Evolutionary conservation across 2,329 filamentous ascomycete species (phyloP), one percentile per base, ranked within the genome.

Genomic region (Phialemoniopsis sp.): DNA sequence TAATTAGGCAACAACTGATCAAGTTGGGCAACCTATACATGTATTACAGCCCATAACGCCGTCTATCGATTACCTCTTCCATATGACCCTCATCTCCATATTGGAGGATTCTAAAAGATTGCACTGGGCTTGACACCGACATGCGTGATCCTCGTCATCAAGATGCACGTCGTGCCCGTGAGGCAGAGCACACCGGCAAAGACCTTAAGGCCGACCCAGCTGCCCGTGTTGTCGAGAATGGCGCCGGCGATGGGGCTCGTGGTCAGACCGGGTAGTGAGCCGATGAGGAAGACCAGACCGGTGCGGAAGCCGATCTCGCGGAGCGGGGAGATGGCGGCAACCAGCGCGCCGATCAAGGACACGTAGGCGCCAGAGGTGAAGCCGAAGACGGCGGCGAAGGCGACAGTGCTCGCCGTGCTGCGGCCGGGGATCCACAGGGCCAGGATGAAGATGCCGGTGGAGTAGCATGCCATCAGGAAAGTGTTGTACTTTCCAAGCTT

Each of bases 271-370:
- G 70, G 72, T 18, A 80, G 53, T 13, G 68, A 64, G n/a, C 70
- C 57, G 12, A 73, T 55, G 13, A 68, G 67, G 50, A 78, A 79
- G 36, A 72, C 60, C 0, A 68, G 64, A 1, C 77, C 78, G 3
- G 67, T 73, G 7, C 76, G 64, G 10, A 74, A 66, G 2, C 78
- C 78, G 8, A 81, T 71, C 49, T 78, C 66, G 3, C 64, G 57
- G 39, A 75, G 60, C 28, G 76, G 72, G 2, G 71, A 75, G 42
- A 83, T 75, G 46, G 82, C 73, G 2, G 58, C 60, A 5, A 67
- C 51, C 2, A 70, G 56, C 1, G 63, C 57, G 8, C 57, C 55
- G 10, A 63, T 53, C 4, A 70, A 50, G 9, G 62, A 60, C 13
- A 68, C 52, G 40, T 63, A 67, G 13, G 64, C 64, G 15, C 65